phyloP scores from a whole-genome alignment of 1,284 basidiomycete genomes.

The Tetrapyrgos nigripes region DNA sequence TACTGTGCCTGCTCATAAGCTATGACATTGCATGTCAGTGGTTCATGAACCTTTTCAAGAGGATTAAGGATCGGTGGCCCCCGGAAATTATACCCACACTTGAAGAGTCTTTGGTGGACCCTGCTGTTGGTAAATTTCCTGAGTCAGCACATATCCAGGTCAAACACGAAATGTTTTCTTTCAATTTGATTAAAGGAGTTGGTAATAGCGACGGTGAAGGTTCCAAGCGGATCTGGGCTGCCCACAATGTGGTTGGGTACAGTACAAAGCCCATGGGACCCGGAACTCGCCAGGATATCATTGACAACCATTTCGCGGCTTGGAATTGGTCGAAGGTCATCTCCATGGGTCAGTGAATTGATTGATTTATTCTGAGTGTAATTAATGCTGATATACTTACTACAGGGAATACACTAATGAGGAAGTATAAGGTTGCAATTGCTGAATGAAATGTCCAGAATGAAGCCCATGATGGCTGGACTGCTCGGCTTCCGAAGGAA shows the following conservation, averaged over 20 bases:
- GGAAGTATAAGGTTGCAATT: not conserved
- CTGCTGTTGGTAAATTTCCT: slow-evolving; percentile 16
- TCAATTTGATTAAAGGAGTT: slow-evolving; percentile 15
- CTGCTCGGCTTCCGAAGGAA: not conserved
- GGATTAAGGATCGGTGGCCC: not conserved
- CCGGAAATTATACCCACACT: not conserved
- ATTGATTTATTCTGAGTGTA: no score
- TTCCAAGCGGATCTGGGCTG: slow-evolving; percentile 20
- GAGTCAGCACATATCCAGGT: not conserved
- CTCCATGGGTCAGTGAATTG: slow-evolving; percentile 1
- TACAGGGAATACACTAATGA: not conserved
- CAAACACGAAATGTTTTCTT: slow-evolving; percentile 14
- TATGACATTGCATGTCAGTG: slow-evolving; percentile 28
- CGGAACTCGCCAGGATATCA: slow-evolving; percentile 12
- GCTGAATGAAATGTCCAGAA: not conserved
- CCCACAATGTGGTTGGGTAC: slow-evolving; percentile 14
- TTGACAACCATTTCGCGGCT: slow-evolving; percentile 23
- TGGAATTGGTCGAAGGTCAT: slow-evolving; percentile 5
- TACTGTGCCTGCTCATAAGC: slow-evolving; percentile 5
- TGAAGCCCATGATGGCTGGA: not conserved
- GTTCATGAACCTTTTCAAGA: slow-evolving; percentile 11
- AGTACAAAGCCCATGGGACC: slow-evolving; percentile 22
- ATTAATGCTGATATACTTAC: not conserved
- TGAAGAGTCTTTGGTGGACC: not conserved
- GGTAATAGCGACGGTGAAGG: slow-evolving; percentile 23